These are phyloP conservation scores for Alisma plantagoaquatica DNA, from an alignment of 106 monocot species.

Conservation along the genomic window DNA sequence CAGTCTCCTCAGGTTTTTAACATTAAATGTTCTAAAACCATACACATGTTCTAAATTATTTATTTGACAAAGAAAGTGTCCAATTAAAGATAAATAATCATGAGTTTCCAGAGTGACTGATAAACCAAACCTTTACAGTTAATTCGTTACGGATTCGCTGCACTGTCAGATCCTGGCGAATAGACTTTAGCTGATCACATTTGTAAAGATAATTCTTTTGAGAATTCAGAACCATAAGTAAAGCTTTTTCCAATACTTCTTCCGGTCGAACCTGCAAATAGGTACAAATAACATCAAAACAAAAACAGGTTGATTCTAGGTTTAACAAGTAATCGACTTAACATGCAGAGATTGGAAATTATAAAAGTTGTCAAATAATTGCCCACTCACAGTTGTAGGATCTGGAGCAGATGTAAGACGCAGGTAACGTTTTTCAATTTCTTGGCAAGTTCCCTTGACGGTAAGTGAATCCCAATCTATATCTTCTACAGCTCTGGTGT, in stretches of 20 bases:
- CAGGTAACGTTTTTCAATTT: constrained; percentile 87
- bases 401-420: constrained; percentile 97
- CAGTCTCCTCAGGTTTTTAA: too few relatives aligned
- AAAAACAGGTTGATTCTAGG: too few relatives aligned
- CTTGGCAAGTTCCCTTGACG: constrained; percentile 91
- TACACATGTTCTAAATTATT: too few relatives aligned
- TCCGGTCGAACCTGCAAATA: constrained; percentile 84
- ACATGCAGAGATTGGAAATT: too few relatives aligned
- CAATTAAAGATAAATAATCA: too few relatives aligned
- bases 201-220: constrained; percentile 86
- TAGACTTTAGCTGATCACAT: constrained; percentile 97
- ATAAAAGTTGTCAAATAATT: too few relatives aligned
- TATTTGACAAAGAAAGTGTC: too few relatives aligned
- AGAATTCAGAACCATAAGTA: constrained; percentile 70
- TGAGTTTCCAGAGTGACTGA: too few relatives aligned
- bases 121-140: constrained; percentile 94
- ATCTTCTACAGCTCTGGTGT: constrained; percentile 76
- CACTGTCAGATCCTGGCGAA: constrained; percentile 92
- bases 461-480: constrained; percentile 96
- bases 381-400: constrained; percentile 70
- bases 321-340: too few relatives aligned
- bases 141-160: constrained; percentile 85
- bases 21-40: too few relatives aligned
- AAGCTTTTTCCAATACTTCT: constrained; percentile 81
- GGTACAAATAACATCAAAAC: too few relatives aligned